Conservation (phyloP, 768 basidiomycete genomes). For the Rhodotorula graminis region DNA sequence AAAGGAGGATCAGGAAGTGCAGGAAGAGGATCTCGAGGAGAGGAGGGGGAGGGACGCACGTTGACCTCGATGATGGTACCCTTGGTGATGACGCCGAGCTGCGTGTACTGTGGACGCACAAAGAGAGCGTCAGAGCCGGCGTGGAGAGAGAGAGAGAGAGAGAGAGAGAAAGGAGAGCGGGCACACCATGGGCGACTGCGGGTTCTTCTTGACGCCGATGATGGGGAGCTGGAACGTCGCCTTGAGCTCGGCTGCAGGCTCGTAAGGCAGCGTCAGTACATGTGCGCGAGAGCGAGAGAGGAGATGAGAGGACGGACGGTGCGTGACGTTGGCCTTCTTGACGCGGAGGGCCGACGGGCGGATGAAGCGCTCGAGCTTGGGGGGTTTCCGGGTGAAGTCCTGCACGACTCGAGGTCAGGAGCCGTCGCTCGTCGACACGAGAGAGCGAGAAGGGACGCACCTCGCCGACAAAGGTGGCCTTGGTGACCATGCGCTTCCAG, state of each 20-base stretch:
- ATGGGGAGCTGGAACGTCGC: constrained; percentile 99
- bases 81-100: constrained; percentile 94
- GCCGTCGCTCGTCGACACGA: too few species aligned
- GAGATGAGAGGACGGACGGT: constrained; percentile 63
- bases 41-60: constrained; percentile 5
- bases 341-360: constrained; percentile 95
- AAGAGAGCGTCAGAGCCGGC: neutral
- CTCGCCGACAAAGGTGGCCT: constrained; percentile 91
- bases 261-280: constrained; percentile 4
- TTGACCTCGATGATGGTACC: constrained; percentile 98
- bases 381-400: constrained; percentile 94
- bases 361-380: constrained; percentile 97
- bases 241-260: constrained; percentile 74
- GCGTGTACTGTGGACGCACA: constrained; percentile 58
- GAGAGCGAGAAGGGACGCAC: neutral
- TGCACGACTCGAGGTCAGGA: neutral
- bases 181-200: constrained; percentile 80
- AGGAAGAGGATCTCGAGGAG: too few species aligned
- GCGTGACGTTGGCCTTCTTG: constrained; percentile 98
- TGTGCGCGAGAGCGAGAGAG: constrained; percentile 41
- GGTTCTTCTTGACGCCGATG: constrained; percentile 97
- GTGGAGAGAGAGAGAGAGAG: constrained; percentile 39
- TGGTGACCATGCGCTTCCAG: constrained; percentile 97
- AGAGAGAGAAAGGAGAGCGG: constrained; percentile 28
- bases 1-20: neutral